Percentiles rank a stretch among this genome's conserved stretches.
Conservation (phyloP, 257 asterid genomes). For the Penstemon barbatus region DNA sequence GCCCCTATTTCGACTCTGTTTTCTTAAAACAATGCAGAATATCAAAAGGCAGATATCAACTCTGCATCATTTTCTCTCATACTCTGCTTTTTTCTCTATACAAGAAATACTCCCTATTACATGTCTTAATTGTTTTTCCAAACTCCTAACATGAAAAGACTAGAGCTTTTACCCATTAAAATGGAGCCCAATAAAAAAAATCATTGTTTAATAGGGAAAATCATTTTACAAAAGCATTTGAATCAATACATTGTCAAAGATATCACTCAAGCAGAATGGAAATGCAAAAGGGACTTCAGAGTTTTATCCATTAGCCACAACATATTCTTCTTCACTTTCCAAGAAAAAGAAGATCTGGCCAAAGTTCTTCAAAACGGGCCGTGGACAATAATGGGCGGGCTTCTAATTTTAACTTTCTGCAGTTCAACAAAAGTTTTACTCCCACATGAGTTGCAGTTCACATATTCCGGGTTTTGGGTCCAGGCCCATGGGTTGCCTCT, state of each 20-base stretch:
- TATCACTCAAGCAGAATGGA: slow-evolving; percentile 25
- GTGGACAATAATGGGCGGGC: slow-evolving; percentile 32
- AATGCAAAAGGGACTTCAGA: slow-evolving; percentile 18
- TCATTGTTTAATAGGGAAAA: slow-evolving; percentile 32
- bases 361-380: slow-evolving; percentile 25
- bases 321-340: slow-evolving; percentile 31
- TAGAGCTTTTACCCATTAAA: slow-evolving; percentile 16
- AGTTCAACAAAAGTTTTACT: slow-evolving; percentile 2
- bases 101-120: too few relatives aligned
- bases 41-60: too few relatives aligned
- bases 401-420: slow-evolving; percentile 29
- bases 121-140: too few relatives aligned
- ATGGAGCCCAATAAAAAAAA: slow-evolving; percentile 10
- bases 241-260: slow-evolving; percentile 8
- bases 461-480: slow-evolving; percentile 34
- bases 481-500: slow-evolving; percentile 38
- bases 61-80: too few relatives aligned
- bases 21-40: too few relatives aligned
- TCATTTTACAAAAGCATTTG: slow-evolving; percentile 8
- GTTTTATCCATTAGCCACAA: slow-evolving; percentile 24
- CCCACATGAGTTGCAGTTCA: slow-evolving; percentile 22
- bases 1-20: too few relatives aligned
- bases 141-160: background rate
- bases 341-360: slow-evolving; percentile 27
- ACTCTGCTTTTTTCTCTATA: too few relatives aligned